Conservation (phyloP, 352 stramenopile species). For the Aphanomyces stellatus region DNA sequence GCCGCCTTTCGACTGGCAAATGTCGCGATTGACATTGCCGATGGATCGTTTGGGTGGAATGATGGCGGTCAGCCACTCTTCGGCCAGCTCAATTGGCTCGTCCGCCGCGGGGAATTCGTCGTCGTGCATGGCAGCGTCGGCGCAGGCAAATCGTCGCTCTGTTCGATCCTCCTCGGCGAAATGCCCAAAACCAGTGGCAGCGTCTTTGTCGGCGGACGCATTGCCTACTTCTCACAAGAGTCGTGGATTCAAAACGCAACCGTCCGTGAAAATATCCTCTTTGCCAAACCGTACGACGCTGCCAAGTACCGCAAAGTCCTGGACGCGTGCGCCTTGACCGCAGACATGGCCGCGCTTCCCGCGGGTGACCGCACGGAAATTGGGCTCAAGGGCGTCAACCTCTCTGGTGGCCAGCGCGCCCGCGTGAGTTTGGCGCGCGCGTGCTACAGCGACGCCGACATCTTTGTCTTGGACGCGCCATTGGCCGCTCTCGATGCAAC, state of each 20-base stretch:
- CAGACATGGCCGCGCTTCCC: slow-evolving; percentile 25
- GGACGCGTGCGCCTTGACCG: slow-evolving; percentile 17
- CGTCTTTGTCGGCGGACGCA: slow-evolving; percentile 30
- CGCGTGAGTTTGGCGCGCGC: slow-evolving; percentile 17
- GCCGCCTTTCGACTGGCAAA: background rate
- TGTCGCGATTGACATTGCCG: slow-evolving; percentile 39
- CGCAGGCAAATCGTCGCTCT: slow-evolving; percentile 47
- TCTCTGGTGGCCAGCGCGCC: slow-evolving; percentile 36
- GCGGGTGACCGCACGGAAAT: slow-evolving; percentile 53
- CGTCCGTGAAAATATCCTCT: slow-evolving; percentile 77
- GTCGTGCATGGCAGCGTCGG: slow-evolving; percentile 52
- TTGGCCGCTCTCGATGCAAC: slow-evolving; percentile 77
- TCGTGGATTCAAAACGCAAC: slow-evolving; percentile 80
- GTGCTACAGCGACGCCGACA: slow-evolving; percentile 4
- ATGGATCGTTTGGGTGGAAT: slow-evolving; percentile 45
- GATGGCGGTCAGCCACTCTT: background rate
- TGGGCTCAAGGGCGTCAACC: slow-evolving; percentile 32
- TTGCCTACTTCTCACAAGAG: slow-evolving; percentile 24
- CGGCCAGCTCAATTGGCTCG: slow-evolving; percentile 14
- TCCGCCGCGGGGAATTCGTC: slow-evolving; percentile 40
- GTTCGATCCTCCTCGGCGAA: slow-evolving; percentile 51
- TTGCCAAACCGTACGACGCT: slow-evolving; percentile 48
- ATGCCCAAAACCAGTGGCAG: slow-evolving; percentile 55
- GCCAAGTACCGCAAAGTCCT: slow-evolving; percentile 32
- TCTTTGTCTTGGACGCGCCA: slow-evolving; percentile 2